These are phyloP conservation scores for Fragosphaeria purpurea DNA, from an alignment of 2,329 filamentous ascomycete genomes.

Conservation along the genomic window DNA sequence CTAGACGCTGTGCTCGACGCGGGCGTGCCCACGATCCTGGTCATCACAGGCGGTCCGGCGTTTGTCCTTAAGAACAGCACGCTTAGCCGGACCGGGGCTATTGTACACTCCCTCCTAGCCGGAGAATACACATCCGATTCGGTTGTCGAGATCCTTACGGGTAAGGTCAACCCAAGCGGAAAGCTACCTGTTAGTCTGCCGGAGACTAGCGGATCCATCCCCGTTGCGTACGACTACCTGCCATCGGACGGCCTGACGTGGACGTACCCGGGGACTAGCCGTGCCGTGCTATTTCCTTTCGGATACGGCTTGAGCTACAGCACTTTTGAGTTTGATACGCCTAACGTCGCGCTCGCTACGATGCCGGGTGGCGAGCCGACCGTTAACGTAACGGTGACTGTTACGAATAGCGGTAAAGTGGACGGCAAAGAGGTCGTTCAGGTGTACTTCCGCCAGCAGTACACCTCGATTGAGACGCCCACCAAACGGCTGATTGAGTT, in stretches of 20 bases:
- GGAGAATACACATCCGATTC: slow-evolving; percentile 56
- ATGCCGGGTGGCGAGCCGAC: background rate
- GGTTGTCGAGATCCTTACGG: slow-evolving; percentile 51
- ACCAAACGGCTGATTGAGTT: slow-evolving; percentile 42
- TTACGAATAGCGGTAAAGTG: slow-evolving; percentile 36
- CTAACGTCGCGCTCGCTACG: too few species aligned
- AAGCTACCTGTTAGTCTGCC: slow-evolving; percentile 69
- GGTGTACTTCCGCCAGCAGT: slow-evolving; percentile 30
- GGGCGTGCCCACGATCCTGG: slow-evolving; percentile 21
- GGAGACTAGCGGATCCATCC: slow-evolving; percentile 33
- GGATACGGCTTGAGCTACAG: slow-evolving; percentile 60
- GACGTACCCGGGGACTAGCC: slow-evolving; percentile 21
- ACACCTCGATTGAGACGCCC: slow-evolving; percentile 26
- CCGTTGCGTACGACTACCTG: slow-evolving; percentile 60
- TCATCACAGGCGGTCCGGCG: slow-evolving; percentile 21
- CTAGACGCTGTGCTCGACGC: slow-evolving; percentile 22
- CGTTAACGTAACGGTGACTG: slow-evolving; percentile 34
- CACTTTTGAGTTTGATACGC: slow-evolving; percentile 29
- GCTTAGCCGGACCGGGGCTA: slow-evolving; percentile 36
- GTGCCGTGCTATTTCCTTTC: slow-evolving; percentile 43
- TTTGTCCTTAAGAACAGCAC: slow-evolving; percentile 21
- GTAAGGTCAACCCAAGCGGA: slow-evolving; percentile 50
- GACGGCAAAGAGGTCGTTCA: slow-evolving; percentile 25
- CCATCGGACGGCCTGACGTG: slow-evolving; percentile 44
- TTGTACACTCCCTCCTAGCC: slow-evolving; percentile 52